A percentile compares a stretch with the other conserved stretches of the same genome.
phyloP scores from a whole-genome alignment of 176 grass and related monocot species.

The Leersia perrieri region DNA sequence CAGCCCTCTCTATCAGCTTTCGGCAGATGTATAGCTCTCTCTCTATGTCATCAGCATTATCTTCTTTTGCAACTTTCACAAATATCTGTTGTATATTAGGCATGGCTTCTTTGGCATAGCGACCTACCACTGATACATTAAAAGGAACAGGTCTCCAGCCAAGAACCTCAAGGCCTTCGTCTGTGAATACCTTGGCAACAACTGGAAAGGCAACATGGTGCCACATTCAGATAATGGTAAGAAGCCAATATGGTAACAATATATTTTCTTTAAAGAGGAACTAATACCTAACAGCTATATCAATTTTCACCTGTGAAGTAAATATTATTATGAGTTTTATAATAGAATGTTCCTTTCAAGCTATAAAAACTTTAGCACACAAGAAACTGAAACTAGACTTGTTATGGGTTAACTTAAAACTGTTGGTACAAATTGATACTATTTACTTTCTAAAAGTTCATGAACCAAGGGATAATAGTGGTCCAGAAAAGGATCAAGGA shows the following conservation, averaged over 20 bases:
- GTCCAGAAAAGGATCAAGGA: background rate
- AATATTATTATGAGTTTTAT: background rate
- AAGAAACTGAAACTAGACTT: background rate
- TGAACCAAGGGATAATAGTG: background rate
- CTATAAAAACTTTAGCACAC: background rate
- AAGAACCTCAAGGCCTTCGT: constrained; percentile 93
- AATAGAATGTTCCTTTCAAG: background rate
- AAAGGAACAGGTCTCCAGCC: constrained; percentile 92
- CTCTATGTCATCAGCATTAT: constrained; percentile 92
- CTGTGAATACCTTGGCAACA: constrained; percentile 73
- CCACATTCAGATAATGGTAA: constrained; percentile 33
- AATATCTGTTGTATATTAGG: constrained; percentile 92
- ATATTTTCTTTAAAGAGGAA: background rate
- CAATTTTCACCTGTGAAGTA: constrained; percentile 19
- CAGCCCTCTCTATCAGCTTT: constrained; percentile 76
- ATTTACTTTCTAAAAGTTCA: constrained; percentile 9
- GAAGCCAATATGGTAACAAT: background rate
- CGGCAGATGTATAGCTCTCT: constrained; percentile 94
- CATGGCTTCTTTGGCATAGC: constrained; percentile 91
- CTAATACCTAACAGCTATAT: background rate
- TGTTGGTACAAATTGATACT: background rate
- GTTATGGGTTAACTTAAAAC: background rate
- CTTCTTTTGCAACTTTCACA: constrained; percentile 87
- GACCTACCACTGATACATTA: constrained; percentile 74
- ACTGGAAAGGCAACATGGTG: constrained; percentile 54